Evolutionary conservation across 2,329 filamentous ascomycete genomes (phyloP).

Genomic region (Biscogniauxia mediterranea): DNA sequence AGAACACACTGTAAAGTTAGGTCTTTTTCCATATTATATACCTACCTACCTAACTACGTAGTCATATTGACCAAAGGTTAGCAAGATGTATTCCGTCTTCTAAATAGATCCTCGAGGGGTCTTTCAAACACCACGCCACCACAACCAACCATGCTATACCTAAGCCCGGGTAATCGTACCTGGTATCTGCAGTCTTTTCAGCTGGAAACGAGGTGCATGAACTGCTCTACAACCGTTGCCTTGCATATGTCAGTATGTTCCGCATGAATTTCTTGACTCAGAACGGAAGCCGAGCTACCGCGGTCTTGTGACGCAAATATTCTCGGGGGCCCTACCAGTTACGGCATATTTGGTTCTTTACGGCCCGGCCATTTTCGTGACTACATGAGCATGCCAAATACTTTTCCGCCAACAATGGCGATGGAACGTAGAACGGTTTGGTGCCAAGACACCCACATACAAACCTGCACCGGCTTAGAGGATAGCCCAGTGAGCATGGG

Average conservation of each 20-base stretch:
- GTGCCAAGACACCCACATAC: neutral
- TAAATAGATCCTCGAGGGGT: neutral
- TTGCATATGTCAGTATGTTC: slow-evolving; percentile 13
- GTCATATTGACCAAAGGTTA: neutral
- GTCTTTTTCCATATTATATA: neutral
- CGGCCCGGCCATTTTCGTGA: neutral
- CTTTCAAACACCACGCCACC: neutral
- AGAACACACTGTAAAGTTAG: neutral
- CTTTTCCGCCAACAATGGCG: neutral
- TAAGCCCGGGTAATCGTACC: neutral
- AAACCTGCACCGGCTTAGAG: neutral
- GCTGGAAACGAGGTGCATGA: slow-evolving; percentile 10
- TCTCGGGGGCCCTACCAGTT: neutral
- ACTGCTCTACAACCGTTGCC: slow-evolving; percentile 15
- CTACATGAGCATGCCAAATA: neutral
- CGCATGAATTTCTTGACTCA: slow-evolving; percentile 11
- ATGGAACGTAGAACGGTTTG: neutral
- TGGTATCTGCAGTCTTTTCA: slow-evolving; percentile 8
- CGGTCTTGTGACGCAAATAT: neutral
- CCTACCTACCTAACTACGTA: neutral
- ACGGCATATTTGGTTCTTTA: neutral
- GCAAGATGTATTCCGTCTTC: neutral
- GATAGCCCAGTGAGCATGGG: neutral
- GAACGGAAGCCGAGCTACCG: slow-evolving; percentile 6
- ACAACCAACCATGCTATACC: neutral